Percentiles rank a stretch among this genome's conserved stretches.
Conservation (phyloP, 495 filamentous ascomycete genomes). For the Xylaria nigripes region DNA sequence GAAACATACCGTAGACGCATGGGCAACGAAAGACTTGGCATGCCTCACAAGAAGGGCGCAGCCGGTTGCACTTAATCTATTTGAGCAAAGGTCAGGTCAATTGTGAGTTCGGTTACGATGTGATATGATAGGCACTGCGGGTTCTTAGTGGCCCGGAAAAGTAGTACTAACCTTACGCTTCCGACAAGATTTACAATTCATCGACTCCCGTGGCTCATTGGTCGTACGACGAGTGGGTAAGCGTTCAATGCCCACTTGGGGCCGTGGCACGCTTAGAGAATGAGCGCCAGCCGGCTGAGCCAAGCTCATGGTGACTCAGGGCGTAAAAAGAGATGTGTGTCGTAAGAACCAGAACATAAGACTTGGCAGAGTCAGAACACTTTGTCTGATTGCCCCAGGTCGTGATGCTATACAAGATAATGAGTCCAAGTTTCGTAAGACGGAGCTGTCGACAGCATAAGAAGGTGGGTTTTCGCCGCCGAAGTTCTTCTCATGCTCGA, state of each 20-base stretch:
- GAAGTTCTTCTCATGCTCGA: conserved; percentile 4
- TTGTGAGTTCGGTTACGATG: conserved; percentile 16
- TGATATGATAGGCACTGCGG: neutral
- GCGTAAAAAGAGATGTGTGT: conserved; percentile 14
- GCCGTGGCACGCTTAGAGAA: conserved; percentile 53
- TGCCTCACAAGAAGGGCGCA: conserved; percentile 76
- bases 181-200: conserved; percentile 91
- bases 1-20: conserved; percentile 71
- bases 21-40: conserved; percentile 81
- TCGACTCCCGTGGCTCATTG: conserved; percentile 73
- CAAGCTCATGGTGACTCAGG: conserved; percentile 22
- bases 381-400: neutral
- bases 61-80: conserved; percentile 83
- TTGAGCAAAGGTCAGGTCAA: conserved; percentile 5
- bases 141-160: neutral
- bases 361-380: neutral
- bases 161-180: conserved; percentile 62
- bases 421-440: neutral
- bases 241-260: conserved; percentile 78
- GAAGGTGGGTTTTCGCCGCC: neutral
- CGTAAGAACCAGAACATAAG: neutral
- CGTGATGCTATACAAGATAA: neutral
- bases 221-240: conserved; percentile 63
- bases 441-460: conserved; percentile 1
- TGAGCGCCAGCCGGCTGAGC: conserved; percentile 26